Conservation (phyloP, 2,329 filamentous ascomycete genomes). For the Xylariaceae sp. region DNA sequence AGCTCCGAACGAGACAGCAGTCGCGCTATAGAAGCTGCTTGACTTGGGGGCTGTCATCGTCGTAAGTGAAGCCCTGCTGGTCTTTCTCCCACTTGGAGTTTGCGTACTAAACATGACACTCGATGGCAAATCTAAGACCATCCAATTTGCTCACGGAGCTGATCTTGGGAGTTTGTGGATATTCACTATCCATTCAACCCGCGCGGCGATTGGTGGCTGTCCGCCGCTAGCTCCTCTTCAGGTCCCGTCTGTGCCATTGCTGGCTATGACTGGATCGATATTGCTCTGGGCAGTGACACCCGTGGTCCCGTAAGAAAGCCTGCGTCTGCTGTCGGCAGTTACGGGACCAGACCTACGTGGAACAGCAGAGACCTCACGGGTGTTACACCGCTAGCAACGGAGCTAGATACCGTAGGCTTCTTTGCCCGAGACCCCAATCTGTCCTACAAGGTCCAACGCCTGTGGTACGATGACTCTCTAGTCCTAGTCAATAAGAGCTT, state of each 20-base stretch:
- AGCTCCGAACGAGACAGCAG: conserved; percentile 27
- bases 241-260: conserved; percentile 34
- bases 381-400: conserved; percentile 25
- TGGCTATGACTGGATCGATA: conserved; percentile 40
- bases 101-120: conserved; percentile 7
- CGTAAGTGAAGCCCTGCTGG: too few relatives aligned
- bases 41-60: conserved; percentile 30
- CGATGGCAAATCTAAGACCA: conserved; percentile 35
- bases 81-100: too few relatives aligned
- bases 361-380: conserved; percentile 23
- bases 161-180: conserved; percentile 23
- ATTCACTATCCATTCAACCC: conserved; percentile 35
- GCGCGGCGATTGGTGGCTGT: conserved; percentile 35
- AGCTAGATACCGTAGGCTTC: conserved; percentile 29
- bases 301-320: conserved; percentile 28
- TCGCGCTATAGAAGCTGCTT: conserved; percentile 31
- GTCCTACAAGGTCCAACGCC: conserved; percentile 25
- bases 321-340: conserved; percentile 27
- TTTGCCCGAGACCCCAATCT: conserved; percentile 30
- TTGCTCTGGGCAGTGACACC: conserved; percentile 36
- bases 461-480: conserved; percentile 36
- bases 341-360: conserved; percentile 29
- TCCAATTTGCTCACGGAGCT: conserved; percentile 34
- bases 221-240: conserved; percentile 31
- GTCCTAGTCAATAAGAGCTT: conserved; percentile 34